phyloP scores from a whole-genome alignment of 768 basidiomycete species.

The Auricularia heimuer region DNA sequence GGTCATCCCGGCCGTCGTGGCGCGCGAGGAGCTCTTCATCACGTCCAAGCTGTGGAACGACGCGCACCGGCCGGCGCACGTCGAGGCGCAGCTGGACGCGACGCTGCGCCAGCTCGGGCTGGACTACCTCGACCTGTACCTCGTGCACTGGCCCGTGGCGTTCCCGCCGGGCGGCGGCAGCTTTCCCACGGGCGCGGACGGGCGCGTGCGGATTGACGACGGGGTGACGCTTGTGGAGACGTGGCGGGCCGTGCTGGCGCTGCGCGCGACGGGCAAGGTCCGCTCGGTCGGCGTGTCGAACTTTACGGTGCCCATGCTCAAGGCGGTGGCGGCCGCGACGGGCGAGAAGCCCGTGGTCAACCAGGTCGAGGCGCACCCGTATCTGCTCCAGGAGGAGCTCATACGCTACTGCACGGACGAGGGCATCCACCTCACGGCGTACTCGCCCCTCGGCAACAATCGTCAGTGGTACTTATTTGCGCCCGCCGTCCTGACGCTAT shows the following conservation, averaged over 20 bases:
- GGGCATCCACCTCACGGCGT: slow-evolving; percentile 61
- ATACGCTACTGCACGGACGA: slow-evolving; percentile 58
- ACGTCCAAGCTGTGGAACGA: slow-evolving; percentile 81
- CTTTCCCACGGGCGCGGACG: slow-evolving; percentile 39
- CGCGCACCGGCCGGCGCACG: slow-evolving; percentile 52
- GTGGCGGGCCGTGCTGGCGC: slow-evolving; percentile 69
- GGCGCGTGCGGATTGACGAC: slow-evolving; percentile 45
- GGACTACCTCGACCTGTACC: slow-evolving; percentile 74
- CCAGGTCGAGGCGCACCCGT: slow-evolving; percentile 79
- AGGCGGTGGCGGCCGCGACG: slow-evolving; percentile 59
- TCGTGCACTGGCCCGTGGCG: slow-evolving; percentile 73
- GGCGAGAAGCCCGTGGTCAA: slow-evolving; percentile 67
- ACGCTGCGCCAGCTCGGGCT: slow-evolving; percentile 63
- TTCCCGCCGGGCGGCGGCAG: slow-evolving; percentile 51
- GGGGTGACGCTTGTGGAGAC: slow-evolving; percentile 62
- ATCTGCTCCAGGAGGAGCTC: slow-evolving; percentile 66
- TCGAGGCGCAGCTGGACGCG: slow-evolving; percentile 66
- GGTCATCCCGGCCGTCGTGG: slow-evolving; percentile 65
- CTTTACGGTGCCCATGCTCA: slow-evolving; percentile 56
- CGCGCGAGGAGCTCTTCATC: slow-evolving; percentile 72
- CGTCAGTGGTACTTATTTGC: slow-evolving; percentile 28
- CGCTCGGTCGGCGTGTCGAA: slow-evolving; percentile 74
- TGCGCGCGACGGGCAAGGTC: slow-evolving; percentile 62
- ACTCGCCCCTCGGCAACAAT: slow-evolving; percentile 74
- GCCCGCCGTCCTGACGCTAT: neutral